Evolutionary conservation across 345 rosid genomes (phyloP), one percentile per base, ranked within the genome.

Genomic region (Arabidopsis suecica): DNA sequence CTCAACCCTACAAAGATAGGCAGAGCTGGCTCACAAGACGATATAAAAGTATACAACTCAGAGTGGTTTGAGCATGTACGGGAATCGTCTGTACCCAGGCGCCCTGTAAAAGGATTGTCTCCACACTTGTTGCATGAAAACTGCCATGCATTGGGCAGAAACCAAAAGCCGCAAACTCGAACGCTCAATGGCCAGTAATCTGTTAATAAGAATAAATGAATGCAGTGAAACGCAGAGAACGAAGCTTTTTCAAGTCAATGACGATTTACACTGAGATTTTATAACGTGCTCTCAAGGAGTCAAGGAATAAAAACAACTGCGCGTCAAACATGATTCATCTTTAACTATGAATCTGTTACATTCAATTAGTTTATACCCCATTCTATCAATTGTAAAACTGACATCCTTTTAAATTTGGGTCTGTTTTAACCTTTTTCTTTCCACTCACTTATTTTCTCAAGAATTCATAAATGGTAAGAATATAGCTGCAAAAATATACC

Each of bases 121-220:
- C 79, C 82, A 80, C 97, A 88, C 30, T 83, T 79, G 73, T 79
- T 82, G 78, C 97, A 93, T 59, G 98, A 87, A 78, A 84, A 91
- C 79, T 93, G 96, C 96, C 97, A 93, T 68, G 84, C 83, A 65
- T 44, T 71, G 22, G 97, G 98, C 55, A 88, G 84, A 82, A 87
- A 91, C 97, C 97, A 93, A 83, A 91, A 93, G 51, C 98, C 98
- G 84, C 93, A 83, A 47, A 87, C 86, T 37, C 77, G 84, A 69
- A 82, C 83, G 80, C 83, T 85, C 71, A 87, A 65, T 1, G 94
- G 97, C 98, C 96, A 91, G 71, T 93, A 91, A 82, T 85, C 97
- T 93, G 96, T 78, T 56, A 33, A 76, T 42, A 49, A 13, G 48
- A 48, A 32, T 67, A 68, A 18, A 60, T 42, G 23, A 75, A 49